Evolutionary conservation across 352 stramenopile species (phyloP).

Genomic region (Globisporangium canariense): DNA sequence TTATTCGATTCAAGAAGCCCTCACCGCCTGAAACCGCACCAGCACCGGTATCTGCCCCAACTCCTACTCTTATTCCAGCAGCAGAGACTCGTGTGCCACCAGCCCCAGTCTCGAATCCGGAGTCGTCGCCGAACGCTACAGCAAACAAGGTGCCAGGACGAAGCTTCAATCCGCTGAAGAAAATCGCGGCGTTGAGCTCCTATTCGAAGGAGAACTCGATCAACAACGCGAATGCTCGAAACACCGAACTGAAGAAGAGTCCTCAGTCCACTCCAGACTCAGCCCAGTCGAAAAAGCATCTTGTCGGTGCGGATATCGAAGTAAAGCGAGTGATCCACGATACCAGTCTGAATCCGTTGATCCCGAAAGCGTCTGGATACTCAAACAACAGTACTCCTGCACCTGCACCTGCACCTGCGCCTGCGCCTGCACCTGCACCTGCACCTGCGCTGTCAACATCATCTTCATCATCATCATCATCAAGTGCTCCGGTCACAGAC

Average conservation of each 20-base stretch:
- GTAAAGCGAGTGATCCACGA: constrained; percentile 36
- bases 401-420: neutral
- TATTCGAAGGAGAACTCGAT: constrained; percentile 43
- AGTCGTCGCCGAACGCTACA: constrained; percentile 3
- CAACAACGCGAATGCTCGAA: constrained; percentile 33
- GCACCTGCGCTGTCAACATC: no score
- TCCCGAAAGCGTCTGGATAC: constrained; percentile 12
- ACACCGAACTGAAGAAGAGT: constrained; percentile 17
- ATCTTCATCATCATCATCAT: constrained; percentile 5
- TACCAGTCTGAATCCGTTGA: neutral
- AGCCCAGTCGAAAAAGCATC: constrained; percentile 19
- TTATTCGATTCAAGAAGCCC: constrained; percentile 82
- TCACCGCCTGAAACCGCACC: constrained; percentile 39
- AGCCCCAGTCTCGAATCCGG: constrained; percentile 20
- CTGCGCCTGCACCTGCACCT: no score
- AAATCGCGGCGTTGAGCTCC: constrained; percentile 44
- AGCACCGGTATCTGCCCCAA: constrained; percentile 19
- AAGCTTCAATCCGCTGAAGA: constrained; percentile 62
- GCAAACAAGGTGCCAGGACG: constrained; percentile 19
- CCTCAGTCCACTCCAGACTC: constrained; percentile 23
- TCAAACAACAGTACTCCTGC: constrained; percentile 9
- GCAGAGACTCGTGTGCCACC: constrained; percentile 8
- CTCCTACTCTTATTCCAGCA: constrained; percentile 2
- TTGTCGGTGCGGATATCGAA: constrained; percentile 29
- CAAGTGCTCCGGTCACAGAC: constrained; percentile 4